Evolutionary conservation across 2,329 filamentous ascomycete species (phyloP), one percentile per base, ranked within the genome.

Genomic region (Alternaria burnsii): DNA sequence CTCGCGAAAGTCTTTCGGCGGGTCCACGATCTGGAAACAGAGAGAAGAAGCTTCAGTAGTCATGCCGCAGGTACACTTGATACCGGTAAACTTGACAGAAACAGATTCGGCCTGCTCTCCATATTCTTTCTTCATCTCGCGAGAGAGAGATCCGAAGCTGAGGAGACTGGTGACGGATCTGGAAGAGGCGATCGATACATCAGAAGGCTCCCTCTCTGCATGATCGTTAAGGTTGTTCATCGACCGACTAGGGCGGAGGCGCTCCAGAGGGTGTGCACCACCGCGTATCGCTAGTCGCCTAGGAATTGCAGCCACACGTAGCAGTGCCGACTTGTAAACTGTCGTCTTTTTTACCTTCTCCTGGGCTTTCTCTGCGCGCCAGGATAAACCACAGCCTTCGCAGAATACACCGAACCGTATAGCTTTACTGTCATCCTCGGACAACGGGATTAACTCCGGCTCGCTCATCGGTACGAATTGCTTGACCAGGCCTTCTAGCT

Each of bases 351-450:
- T 55, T 8, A 54, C 24, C 3, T 55, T 54, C 14, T 54, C 28
- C 26, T 61, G 51, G 24, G 62, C 52, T 26, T 46, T 41, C 34
- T 58, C 34, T 8, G 68, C 72, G 8, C 66, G 62, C 70, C 69
- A 72, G 28, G 66, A 68, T 1, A 70, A 36, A 10, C 73, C 73
- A 41, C 72, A 75, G 5, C 40, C 55, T 18, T 59, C 52, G 47
- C 73, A 76, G 8, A 74, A 52, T 40, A 71, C 66, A 20, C 73
- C 72, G 54, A 71, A 75, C 2, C 53, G 61, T 16, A 73, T 38
- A 4, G 52, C 36, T n/a, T 61, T 59, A 43, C 22, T 40, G 4
- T 16, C 44, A 26, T 61, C 52, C 16, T 63, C 63, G 18, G 61
- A 46, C 11, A 66, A 47, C 9, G 65, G 68, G 5, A 75, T 61